These are phyloP conservation scores for Begonia peltatifolia DNA, from an alignment of 306 rosid genomes.

Conservation along the genomic window DNA sequence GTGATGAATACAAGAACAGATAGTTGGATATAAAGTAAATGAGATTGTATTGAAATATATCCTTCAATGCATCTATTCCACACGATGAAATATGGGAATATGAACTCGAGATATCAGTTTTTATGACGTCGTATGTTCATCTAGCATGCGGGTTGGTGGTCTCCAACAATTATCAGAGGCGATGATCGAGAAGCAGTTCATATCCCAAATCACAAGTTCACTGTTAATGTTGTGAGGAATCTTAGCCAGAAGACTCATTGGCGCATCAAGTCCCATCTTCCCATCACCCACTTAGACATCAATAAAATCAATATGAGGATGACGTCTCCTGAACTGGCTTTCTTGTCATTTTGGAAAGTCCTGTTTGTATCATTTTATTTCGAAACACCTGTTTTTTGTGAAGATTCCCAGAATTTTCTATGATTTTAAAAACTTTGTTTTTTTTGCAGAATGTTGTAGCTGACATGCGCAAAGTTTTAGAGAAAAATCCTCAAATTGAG, in stretches of 20 bases:
- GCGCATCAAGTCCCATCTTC: constrained; percentile 91
- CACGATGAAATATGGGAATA: too few relatives aligned
- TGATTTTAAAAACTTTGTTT: constrained; percentile 8
- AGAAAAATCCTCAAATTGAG: constrained; percentile 94
- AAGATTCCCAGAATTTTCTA: too few relatives aligned
- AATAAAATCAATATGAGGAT: constrained; percentile 79
- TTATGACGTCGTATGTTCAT: constrained; percentile 1
- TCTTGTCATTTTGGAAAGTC: not conserved
- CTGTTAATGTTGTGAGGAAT: constrained; percentile 92
- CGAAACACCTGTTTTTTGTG: not conserved
- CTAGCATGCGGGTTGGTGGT: constrained; percentile 99
- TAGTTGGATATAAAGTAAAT: too few relatives aligned
- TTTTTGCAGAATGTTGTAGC: constrained; percentile 69
- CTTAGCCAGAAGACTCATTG: constrained; percentile 94
- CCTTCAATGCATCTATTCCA: too few relatives aligned
- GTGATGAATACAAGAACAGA: too few relatives aligned
- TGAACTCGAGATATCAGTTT: too few relatives aligned
- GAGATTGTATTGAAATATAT: too few relatives aligned
- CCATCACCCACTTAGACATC: constrained; percentile 89
- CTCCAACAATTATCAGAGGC: constrained; percentile 92
- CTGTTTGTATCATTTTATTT: constrained; percentile 3
- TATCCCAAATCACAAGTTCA: constrained; percentile 94
- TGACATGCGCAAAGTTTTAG: constrained; percentile 95
- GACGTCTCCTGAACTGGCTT: constrained; percentile 4
- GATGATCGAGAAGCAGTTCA: constrained; percentile 99